phyloP scores from a whole-genome alignment of 176 grass and related monocot genomes.

The Oryza glaberrima region DNA sequence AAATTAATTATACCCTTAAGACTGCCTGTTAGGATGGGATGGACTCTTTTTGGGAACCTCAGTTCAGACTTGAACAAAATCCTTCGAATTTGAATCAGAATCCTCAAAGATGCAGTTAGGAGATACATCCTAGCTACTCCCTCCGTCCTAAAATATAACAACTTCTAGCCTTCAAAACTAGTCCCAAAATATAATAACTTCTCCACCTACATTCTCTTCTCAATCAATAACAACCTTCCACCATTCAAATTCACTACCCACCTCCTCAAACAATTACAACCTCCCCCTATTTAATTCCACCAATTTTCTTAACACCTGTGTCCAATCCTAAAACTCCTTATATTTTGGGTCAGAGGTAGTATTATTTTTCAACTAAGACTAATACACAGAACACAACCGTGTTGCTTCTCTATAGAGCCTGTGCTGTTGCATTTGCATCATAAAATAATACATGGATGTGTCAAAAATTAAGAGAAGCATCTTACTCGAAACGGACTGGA shows the following conservation, averaged over 20 bases:
- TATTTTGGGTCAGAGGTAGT: too few relatives aligned
- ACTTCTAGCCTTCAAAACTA: too few relatives aligned
- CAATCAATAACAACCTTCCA: too few relatives aligned
- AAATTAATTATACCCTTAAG: not conserved
- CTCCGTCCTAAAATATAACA: too few relatives aligned
- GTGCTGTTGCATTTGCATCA: not conserved
- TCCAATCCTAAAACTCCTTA: too few relatives aligned
- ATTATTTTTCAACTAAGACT: not conserved
- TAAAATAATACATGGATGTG: not conserved
- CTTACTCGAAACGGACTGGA: constrained; percentile 86
- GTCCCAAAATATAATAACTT: too few relatives aligned
- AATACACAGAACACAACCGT: not conserved
- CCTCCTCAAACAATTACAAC: too few relatives aligned
- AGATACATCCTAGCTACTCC: not conserved
- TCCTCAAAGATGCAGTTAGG: not conserved
- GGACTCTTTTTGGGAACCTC: not conserved
- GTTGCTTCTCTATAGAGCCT: not conserved
- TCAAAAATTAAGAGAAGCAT: not conserved
- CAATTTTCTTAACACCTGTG: too few relatives aligned
- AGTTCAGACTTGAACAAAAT: not conserved
- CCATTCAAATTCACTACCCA: too few relatives aligned
- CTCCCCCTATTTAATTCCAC: too few relatives aligned
- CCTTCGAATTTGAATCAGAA: not conserved
- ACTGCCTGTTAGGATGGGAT: not conserved
- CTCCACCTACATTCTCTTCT: too few relatives aligned